Base-by-base conservation (phyloP, 2,329 filamentous ascomycete genomes). In the Monilinia fructigena region DNA sequence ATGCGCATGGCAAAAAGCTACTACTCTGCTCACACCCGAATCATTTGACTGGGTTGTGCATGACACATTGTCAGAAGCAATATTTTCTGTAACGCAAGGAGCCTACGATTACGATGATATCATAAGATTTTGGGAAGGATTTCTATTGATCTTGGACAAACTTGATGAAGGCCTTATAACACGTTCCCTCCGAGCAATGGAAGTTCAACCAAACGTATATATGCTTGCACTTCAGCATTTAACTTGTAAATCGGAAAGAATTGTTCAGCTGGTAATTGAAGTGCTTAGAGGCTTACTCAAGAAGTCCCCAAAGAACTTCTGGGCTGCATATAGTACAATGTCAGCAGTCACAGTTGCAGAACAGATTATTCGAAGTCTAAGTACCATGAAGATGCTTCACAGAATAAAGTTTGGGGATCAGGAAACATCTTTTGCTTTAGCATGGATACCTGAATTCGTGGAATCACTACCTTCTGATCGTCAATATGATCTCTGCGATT, bases 21-120 rank as follows among this genome's bases (percentile, higher is more conserved):
- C 86, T 16, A 80, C 83, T 31, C 52, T 58, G 26, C 83, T 96
- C 61, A 87, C 88, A 0, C 81, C 84, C 12, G 83, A 87, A 47
- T 90, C 95, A 70, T 98, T 97, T 75, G 91, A 97, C 54, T 96
- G 91, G 89, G 91, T 91, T 14, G 87, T 97, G 52, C 88, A 88
- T 69, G 89, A 91, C 68, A 87, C 89, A 45, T 81, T 98, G 23
- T 80, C 87, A 48, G 81, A 84, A 65, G 88, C 87, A 10, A 86
- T 97, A 67, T 80, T 83, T 60, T 82, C 84, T 38, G 86, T 89
- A 2, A 84, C 85, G 2, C 67, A 83, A 81, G 65, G 84, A 84
- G 28, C 77, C 81, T 20, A 82, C 82, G 69, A 70, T 79, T 78
- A 62, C 73, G 78, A 55, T 73, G 78, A 82, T 60, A 84, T 96